Evolutionary conservation across 345 rosid genomes (phyloP).

Genomic region (Acer campestre): DNA sequence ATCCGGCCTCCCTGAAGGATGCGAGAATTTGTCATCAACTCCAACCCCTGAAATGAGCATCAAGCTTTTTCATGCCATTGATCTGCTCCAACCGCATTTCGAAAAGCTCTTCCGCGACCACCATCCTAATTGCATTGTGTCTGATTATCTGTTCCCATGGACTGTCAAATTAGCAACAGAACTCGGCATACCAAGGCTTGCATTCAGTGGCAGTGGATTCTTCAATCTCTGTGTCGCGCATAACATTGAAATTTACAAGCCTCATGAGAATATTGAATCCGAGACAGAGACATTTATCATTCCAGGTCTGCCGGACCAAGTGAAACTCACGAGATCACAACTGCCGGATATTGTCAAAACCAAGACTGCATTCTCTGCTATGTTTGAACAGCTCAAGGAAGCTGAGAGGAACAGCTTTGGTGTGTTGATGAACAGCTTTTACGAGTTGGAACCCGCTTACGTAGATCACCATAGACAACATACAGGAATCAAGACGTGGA

Average conservation of each 20-base stretch:
- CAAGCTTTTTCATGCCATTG: constrained; percentile 7
- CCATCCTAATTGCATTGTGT: constrained; percentile 33
- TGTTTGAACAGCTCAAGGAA: constrained; percentile 32
- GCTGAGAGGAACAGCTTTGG: constrained; percentile 37
- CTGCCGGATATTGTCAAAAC: constrained; percentile 35
- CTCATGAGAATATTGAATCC: constrained; percentile 18
- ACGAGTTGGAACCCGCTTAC: constrained; percentile 32
- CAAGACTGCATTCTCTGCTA: constrained; percentile 26
- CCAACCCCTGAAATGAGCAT: constrained; percentile 28
- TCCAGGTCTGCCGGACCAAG: constrained; percentile 31
- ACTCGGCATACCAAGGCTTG: constrained; percentile 28
- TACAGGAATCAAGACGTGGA: constrained; percentile 33
- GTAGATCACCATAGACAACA: constrained; percentile 32
- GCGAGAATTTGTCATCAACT: constrained; percentile 25
- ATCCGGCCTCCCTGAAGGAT: constrained; percentile 34
- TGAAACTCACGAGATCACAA: constrained; percentile 31
- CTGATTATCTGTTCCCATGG: constrained; percentile 31
- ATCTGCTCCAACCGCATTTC: constrained; percentile 21
- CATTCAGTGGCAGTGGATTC: constrained; percentile 19
- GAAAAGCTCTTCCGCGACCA: constrained; percentile 14
- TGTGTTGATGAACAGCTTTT: constrained; percentile 33
- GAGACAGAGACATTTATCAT: constrained; percentile 25
- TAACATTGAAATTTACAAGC: constrained; percentile 23
- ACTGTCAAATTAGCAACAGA: constrained; percentile 29
- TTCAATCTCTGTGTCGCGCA: constrained; percentile 20